These are phyloP conservation scores for Pythium volutum DNA, from an alignment of 352 stramenopile genomes.

Conservation along the genomic window DNA sequence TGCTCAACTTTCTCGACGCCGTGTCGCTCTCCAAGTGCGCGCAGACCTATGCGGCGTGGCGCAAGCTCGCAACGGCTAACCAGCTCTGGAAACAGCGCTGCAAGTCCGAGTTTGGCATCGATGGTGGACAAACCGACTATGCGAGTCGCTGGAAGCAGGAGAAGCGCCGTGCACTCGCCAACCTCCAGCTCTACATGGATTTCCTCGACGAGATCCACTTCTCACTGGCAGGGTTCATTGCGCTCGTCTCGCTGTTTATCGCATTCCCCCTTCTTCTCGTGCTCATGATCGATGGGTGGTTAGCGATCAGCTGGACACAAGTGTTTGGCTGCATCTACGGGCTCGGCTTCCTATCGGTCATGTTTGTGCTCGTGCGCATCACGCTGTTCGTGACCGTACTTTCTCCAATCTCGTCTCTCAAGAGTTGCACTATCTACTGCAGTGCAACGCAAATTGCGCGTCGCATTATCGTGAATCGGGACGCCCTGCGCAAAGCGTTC, in stretches of 20 bases:
- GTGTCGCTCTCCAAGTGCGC: conserved; percentile 21
- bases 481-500: not conserved
- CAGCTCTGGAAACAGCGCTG: conserved; percentile 20
- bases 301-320: conserved; percentile 17
- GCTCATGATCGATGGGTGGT: conserved; percentile 16
- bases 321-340: conserved; percentile 22
- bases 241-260: conserved; percentile 8
- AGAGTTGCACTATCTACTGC: conserved; percentile 15
- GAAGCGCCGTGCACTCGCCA: conserved; percentile 10
- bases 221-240: conserved; percentile 10
- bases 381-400: conserved; percentile 11
- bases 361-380: conserved; percentile 15
- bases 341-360: conserved; percentile 13
- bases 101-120: conserved; percentile 20
- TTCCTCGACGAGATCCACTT: conserved; percentile 28
- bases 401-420: conserved; percentile 4
- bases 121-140: conserved; percentile 23
- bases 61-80: conserved; percentile 8
- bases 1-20: conserved; percentile 24
- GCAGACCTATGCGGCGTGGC: conserved; percentile 16
- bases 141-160: conserved; percentile 23
- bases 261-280: conserved; percentile 16
- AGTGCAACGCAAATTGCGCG: conserved; percentile 1
- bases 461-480: conserved; percentile 3
- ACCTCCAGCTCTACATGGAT: conserved; percentile 23